Base-by-base conservation (phyloP, 2,329 filamentous ascomycete species). In the Diaporthe caulivora region DNA sequence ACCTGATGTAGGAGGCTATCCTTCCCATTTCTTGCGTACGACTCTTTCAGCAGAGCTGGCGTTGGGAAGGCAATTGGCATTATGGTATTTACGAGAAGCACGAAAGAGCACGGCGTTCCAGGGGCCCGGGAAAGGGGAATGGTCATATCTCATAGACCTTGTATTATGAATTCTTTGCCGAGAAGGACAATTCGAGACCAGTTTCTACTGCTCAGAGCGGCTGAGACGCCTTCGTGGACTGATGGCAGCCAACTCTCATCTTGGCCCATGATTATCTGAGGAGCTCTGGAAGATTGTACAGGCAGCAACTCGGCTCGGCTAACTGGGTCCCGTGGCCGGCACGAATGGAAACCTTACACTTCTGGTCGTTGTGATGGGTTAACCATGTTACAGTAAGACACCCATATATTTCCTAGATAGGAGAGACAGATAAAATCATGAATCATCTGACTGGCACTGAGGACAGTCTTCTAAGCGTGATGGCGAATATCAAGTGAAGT, bases 41-140 rank as follows among this genome's bases (percentile, higher is more conserved):
- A 67, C n/a, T 26, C 49, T 51, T 42, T 31, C 24, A 24, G 58
- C 55, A 31, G 55, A 54, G 64, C 51, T 62, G 74, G 71, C 68
- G 74, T 75, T 71, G 29, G 47, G 71, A 79, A 79, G 55, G 57
- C 62, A 49, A 13, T 47, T 55, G 69, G 58, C 54, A 62, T 55
- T 37, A 55, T 47, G 73, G 74, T 67, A 71, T 75, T 73, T 71
- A 67, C 73, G 57, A 68, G n/a, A 62, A 42, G 40, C 58, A 71
- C 40, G 68, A 60, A 68, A 73, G 58, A 64, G 71, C 67, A 71
- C 55, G 71, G 73, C 71, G 67, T 73, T 75, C 54, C 13, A 34
- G 42, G 49, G 58, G 11, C 11, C 49, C 65, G 34, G 13, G 51
- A 24, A 70, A 72, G 53, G 17, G 57, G 73, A 31, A 58, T 34